phyloP scores from a whole-genome alignment of 305 asterid genomes.

The Fraxinus platypoda region DNA sequence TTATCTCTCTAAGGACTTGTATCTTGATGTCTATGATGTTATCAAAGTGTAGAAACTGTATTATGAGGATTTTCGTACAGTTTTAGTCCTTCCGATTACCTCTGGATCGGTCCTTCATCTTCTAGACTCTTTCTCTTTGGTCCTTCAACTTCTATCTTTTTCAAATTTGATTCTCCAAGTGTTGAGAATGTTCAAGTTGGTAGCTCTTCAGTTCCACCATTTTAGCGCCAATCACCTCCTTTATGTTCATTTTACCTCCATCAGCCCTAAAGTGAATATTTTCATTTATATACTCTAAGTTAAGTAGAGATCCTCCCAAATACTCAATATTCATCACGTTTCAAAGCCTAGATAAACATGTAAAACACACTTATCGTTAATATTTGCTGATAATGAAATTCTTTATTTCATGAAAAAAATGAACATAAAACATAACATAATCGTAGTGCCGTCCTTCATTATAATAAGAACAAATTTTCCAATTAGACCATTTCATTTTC shows the following conservation, averaged over 20 bases:
- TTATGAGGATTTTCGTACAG: background rate
- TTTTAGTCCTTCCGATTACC: background rate
- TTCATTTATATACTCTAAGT: too few relatives aligned
- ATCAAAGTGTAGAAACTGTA: background rate
- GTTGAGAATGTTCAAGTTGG: background rate
- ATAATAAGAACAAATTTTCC: conserved; percentile 19
- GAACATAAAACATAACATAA: too few relatives aligned
- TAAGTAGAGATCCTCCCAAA: background rate
- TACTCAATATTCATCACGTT: background rate
- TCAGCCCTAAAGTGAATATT: too few relatives aligned
- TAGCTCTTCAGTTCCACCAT: background rate
- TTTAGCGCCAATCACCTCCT: background rate
- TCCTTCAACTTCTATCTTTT: background rate
- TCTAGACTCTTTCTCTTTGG: too few relatives aligned
- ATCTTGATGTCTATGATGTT: background rate
- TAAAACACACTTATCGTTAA: background rate
- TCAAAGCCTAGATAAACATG: too few relatives aligned
- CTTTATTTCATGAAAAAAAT: too few relatives aligned
- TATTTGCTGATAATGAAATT: too few relatives aligned
- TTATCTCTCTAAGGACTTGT: background rate
- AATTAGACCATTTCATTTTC: background rate
- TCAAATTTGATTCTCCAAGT: background rate
- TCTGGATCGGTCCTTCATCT: background rate
- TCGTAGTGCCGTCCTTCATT: conserved; percentile 28
- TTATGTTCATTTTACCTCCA: background rate